These are phyloP conservation scores for Talaromyces borbonicus DNA, from an alignment of 495 filamentous ascomycete genomes.

Conservation along the genomic window DNA sequence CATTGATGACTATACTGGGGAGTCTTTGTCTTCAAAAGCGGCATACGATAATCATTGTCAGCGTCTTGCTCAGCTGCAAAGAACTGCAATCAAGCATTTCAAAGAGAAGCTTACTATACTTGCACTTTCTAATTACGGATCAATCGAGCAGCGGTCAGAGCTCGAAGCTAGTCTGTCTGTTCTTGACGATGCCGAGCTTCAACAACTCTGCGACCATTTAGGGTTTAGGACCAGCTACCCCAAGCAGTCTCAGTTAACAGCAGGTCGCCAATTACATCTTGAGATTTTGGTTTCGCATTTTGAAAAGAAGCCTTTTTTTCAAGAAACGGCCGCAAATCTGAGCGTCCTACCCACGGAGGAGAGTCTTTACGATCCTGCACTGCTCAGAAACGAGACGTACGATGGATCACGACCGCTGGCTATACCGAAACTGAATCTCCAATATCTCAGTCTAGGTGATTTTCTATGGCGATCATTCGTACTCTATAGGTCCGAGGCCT, in stretches of 20 bases:
- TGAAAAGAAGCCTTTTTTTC: slow-evolving; percentile 73
- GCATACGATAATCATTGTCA: slow-evolving; percentile 73
- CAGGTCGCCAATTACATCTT: slow-evolving; percentile 57
- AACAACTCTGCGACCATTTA: slow-evolving; percentile 57
- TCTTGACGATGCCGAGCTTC: slow-evolving; percentile 64
- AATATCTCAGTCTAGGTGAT: slow-evolving; percentile 90
- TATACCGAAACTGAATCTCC: slow-evolving; percentile 89
- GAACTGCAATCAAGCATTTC: slow-evolving; percentile 71
- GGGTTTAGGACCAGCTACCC: slow-evolving; percentile 75
- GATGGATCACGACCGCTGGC: slow-evolving; percentile 83
- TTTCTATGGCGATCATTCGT: slow-evolving; percentile 91
- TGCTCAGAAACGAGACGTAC: slow-evolving; percentile 79
- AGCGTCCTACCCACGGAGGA: slow-evolving; percentile 76
- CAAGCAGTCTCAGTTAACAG: slow-evolving; percentile 47
- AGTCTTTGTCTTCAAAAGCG: slow-evolving; percentile 58
- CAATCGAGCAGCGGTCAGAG: slow-evolving; percentile 69
- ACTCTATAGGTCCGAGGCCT: slow-evolving; percentile 82
- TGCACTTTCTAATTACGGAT: slow-evolving; percentile 84
- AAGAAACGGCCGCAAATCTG: slow-evolving; percentile 62
- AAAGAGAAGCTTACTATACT: slow-evolving; percentile 85
- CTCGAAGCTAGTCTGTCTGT: slow-evolving; percentile 65
- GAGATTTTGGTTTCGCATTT: slow-evolving; percentile 71
- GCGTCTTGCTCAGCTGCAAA: slow-evolving; percentile 67
- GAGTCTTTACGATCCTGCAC: slow-evolving; percentile 70
- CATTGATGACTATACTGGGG: slow-evolving; percentile 83